Conservation (phyloP, 257 asterid species). For the Paulownia fortunei region DNA sequence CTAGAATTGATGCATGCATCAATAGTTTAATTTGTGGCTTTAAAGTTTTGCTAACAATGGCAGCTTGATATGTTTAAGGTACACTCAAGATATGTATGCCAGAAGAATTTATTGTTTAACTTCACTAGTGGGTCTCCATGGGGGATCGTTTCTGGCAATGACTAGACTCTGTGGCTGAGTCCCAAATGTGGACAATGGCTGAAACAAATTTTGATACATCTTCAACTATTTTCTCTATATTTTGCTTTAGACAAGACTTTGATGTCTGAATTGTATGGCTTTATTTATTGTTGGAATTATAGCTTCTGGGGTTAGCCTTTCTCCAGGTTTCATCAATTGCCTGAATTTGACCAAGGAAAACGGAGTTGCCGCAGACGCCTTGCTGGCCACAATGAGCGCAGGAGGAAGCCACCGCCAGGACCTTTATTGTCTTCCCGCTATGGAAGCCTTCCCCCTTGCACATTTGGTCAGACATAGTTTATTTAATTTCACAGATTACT, state of each 20-base stretch:
- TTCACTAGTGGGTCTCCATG: no score
- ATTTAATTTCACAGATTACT: neutral
- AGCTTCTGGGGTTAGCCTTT: constrained; percentile 22
- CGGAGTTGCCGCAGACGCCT: constrained; percentile 92
- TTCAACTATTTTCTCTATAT: neutral
- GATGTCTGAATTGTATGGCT: neutral
- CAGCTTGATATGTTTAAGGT: no score
- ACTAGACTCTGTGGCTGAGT: no score
- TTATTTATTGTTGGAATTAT: constrained; percentile 1
- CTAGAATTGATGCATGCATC: no score
- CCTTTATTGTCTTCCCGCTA: constrained; percentile 55
- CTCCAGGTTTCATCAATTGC: constrained; percentile 80
- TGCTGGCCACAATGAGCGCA: constrained; percentile 88
- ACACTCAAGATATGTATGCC: no score
- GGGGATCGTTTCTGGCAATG: no score
- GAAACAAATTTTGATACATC: neutral
- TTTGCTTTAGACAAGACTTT: constrained; percentile 3
- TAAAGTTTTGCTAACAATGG: no score
- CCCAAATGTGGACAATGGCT: neutral
- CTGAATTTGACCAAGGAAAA: constrained; percentile 87
- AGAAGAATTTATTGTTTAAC: no score
- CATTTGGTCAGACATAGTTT: constrained; percentile 50
- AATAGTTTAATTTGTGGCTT: no score
- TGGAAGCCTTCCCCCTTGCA: constrained; percentile 40
- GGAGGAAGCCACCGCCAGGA: constrained; percentile 80